These are phyloP conservation scores for Pythium coloratum DNA, from an alignment of 352 stramenopile genomes.

Conservation along the genomic window DNA sequence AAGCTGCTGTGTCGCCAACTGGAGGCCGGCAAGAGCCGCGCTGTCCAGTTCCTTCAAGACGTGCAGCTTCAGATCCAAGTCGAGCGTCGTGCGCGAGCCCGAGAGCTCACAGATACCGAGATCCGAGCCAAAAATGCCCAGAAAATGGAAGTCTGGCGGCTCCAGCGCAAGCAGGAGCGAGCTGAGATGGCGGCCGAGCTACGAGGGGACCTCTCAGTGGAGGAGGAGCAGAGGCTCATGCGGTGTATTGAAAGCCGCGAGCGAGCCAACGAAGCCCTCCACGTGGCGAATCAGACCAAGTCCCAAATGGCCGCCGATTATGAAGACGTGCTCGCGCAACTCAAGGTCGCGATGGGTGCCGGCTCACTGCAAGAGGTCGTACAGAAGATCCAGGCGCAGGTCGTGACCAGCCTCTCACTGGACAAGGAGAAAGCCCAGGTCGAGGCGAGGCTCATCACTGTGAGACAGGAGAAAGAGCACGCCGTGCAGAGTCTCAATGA, in stretches of 20 bases:
- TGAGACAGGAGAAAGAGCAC: conserved; percentile 67
- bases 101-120: conserved; percentile 74
- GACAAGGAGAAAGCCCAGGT: conserved; percentile 74
- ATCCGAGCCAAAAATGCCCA: conserved; percentile 80
- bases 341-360: conserved; percentile 69
- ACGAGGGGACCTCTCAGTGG: conserved; percentile 63
- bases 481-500: conserved; percentile 64
- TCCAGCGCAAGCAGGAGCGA: conserved; percentile 70
- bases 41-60: conserved; percentile 79
- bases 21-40: conserved; percentile 69
- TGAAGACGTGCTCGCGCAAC: conserved; percentile 56
- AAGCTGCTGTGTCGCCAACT: conserved; percentile 75
- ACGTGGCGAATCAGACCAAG: conserved; percentile 64
- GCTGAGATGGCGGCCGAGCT: conserved; percentile 78
- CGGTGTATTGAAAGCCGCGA: conserved; percentile 66
- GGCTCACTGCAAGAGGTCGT: conserved; percentile 56
- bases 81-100: conserved; percentile 56
- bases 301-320: conserved; percentile 72
- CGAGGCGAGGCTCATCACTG: conserved; percentile 50
- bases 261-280: conserved; percentile 60
- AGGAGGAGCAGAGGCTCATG: conserved; percentile 59
- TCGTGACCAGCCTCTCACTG: conserved; percentile 53
- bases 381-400: conserved; percentile 70
- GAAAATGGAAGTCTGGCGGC: conserved; percentile 77
- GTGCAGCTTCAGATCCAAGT: conserved; percentile 73